Base-by-base conservation (phyloP, 352 stramenopile species). In the Phytophthora cactorum region DNA sequence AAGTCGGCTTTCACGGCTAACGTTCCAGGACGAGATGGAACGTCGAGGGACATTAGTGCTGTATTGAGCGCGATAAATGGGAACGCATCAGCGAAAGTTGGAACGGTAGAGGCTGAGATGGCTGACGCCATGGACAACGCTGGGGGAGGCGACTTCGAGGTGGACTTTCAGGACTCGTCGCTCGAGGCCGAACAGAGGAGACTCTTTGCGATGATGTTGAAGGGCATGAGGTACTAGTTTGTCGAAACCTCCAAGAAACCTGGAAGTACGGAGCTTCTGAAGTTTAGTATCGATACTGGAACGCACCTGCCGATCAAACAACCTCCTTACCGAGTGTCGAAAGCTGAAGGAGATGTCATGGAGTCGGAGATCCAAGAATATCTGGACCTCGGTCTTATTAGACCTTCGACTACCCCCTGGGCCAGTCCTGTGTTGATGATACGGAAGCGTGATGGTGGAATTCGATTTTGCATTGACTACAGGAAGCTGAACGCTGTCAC, bases 201-300 rank as follows among this genome's bases (percentile, higher is more conserved):
- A 27, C 9, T 17, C 3, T 53, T 53, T 25, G 46, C 9, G 8
- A 12, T 25, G 25, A 36, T 39, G 14, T 9, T 53, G 46, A 53
- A 39, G 36, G 36, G 9, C 8, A 39, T 53, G 6, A 3, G 15
- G 2, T 28, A 53, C 29, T 14, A 43, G 28, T 53, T 53, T 4
- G 47, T 38, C 11, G 28, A 53, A 53, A 41, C 27, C 17, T 53
- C 47, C 3, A 53, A 53, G 47, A 22, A 25, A 9, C 47, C 47
- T 2, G 46, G 46, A 11, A 6, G 46, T 4, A 53, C 46, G 11
- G 46, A 53, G 5, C 22, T 53, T 5, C 12, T 53, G 46, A 53
- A 8, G 5, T 53, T 53, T 11, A 53, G 28, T 11, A 53, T 53
- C 7, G 44, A 50, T 7, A 50, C 17, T 14, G 41, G 41, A 47